These are phyloP conservation scores for Rhodotorula glutinis DNA, from an alignment of 1,284 basidiomycete genomes.

Conservation along the genomic window DNA sequence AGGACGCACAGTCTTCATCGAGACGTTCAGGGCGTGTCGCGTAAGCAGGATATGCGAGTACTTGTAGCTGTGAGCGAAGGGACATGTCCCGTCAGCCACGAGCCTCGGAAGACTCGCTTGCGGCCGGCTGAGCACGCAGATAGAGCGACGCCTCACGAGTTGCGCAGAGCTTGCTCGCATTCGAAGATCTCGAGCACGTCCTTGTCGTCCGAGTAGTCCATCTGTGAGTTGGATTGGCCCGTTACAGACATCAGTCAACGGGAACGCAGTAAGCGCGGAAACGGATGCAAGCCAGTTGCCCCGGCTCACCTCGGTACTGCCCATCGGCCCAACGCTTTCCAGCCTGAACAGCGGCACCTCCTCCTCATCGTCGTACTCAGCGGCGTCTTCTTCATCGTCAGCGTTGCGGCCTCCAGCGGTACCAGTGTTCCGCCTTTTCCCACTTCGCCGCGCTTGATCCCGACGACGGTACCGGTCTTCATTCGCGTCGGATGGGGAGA, in stretches of 20 bases:
- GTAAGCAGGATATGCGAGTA: slow-evolving; percentile 68
- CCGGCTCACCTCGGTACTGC: slow-evolving; percentile 67
- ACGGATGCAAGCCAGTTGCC: too few relatives aligned
- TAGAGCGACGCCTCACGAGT: slow-evolving; percentile 67
- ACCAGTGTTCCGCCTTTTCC: too few relatives aligned
- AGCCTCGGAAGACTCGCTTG: too few relatives aligned
- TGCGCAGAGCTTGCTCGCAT: slow-evolving; percentile 64
- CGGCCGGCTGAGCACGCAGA: not conserved
- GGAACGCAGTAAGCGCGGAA: too few relatives aligned
- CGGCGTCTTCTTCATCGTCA: slow-evolving; percentile 29
- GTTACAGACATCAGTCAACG: too few relatives aligned
- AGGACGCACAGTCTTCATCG: slow-evolving; percentile 63
- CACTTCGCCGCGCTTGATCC: not conserved
- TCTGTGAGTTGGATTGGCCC: too few relatives aligned
- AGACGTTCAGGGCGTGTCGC: slow-evolving; percentile 68
- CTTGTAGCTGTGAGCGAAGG: slow-evolving; percentile 62
- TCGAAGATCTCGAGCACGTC: slow-evolving; percentile 86
- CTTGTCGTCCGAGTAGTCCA: slow-evolving; percentile 87
- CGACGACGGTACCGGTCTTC: slow-evolving; percentile 1
- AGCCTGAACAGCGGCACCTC: slow-evolving; percentile 67
- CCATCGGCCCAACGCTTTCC: slow-evolving; percentile 71
- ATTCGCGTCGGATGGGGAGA: slow-evolving; percentile 41
- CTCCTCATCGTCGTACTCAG: slow-evolving; percentile 23
- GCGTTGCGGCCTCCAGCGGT: not conserved
- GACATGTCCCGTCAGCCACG: too few relatives aligned